Evolutionary conservation across 2,329 filamentous ascomycete genomes (phyloP).

Genomic region (Alternaria sp.): DNA sequence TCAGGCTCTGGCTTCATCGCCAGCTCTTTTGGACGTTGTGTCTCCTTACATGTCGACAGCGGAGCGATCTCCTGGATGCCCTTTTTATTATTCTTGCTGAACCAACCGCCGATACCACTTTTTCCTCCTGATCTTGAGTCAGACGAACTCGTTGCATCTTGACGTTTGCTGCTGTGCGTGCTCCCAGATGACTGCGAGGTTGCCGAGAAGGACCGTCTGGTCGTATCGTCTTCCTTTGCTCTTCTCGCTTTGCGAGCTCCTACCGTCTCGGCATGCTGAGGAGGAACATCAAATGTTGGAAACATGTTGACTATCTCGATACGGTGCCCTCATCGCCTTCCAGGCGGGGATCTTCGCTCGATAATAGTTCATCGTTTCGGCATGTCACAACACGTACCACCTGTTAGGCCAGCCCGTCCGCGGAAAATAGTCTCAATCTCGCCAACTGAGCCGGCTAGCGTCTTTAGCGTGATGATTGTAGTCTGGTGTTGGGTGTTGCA

Average conservation of each 20-base stretch:
- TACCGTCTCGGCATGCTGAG: conserved; percentile 33
- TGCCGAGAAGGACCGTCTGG: conserved; percentile 24
- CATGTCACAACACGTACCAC: background rate
- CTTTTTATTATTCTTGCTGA: conserved; percentile 29
- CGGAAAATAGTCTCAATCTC: background rate
- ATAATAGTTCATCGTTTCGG: conserved; percentile 8
- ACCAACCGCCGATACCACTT: conserved; percentile 23
- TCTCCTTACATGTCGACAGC: conserved; percentile 18
- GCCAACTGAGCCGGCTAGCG: conserved; percentile 1
- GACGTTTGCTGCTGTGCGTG: conserved; percentile 15
- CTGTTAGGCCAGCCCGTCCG: background rate
- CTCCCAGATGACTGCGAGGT: conserved; percentile 33
- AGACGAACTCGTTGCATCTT: conserved; percentile 3
- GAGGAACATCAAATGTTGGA: conserved; percentile 35
- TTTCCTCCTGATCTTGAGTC: conserved; percentile 18
- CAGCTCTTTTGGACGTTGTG: background rate
- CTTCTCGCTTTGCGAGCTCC: conserved; percentile 31
- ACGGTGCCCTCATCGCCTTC: background rate
- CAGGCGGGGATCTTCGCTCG: conserved; percentile 7
- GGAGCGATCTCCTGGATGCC: conserved; percentile 33
- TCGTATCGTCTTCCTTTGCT: conserved; percentile 26
- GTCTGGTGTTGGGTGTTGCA: background rate
- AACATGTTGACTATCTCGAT: conserved; percentile 27
- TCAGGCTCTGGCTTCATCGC: conserved; percentile 3
- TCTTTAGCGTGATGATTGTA: background rate